These are phyloP conservation scores for Poteriospumella lacustris DNA, from an alignment of 108 stramenopile genomes.

Conservation along the genomic window DNA sequence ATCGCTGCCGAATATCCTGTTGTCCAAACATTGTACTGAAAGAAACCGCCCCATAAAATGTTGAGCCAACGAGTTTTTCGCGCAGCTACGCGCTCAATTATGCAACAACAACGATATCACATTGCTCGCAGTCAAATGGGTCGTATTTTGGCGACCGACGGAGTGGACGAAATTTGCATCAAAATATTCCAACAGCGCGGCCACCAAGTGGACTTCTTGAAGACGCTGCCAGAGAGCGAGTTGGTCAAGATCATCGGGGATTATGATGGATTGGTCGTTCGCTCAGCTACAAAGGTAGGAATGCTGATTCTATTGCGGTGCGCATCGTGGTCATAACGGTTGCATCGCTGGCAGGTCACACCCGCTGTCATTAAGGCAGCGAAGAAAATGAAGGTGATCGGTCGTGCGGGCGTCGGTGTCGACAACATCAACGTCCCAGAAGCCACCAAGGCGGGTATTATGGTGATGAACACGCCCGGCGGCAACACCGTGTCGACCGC, in stretches of 20 bases:
- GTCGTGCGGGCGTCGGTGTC: conserved; percentile 54
- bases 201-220: conserved; percentile 52
- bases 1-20: no score
- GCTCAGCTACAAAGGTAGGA: not conserved
- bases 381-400: not conserved
- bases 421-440: conserved; percentile 54
- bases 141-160: conserved; percentile 18
- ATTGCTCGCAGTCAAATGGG: no score
- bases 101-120: no score
- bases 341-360: conserved; percentile 10
- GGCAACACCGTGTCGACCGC: conserved; percentile 58
- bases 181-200: conserved; percentile 52
- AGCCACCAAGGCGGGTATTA: conserved; percentile 45
- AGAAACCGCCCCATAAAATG: no score
- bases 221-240: conserved; percentile 40
- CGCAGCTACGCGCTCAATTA: no score
- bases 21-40: no score
- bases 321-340: no score
- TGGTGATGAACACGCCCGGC: conserved; percentile 59
- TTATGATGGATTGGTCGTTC: conserved; percentile 33
- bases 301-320: no score
- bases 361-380: not conserved
- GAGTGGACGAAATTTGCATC: conserved; percentile 36
- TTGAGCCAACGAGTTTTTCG: no score
- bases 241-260: conserved; percentile 45